Base-by-base conservation (phyloP, 2,329 filamentous ascomycete genomes). In the Trichophyton benhamiae region DNA sequence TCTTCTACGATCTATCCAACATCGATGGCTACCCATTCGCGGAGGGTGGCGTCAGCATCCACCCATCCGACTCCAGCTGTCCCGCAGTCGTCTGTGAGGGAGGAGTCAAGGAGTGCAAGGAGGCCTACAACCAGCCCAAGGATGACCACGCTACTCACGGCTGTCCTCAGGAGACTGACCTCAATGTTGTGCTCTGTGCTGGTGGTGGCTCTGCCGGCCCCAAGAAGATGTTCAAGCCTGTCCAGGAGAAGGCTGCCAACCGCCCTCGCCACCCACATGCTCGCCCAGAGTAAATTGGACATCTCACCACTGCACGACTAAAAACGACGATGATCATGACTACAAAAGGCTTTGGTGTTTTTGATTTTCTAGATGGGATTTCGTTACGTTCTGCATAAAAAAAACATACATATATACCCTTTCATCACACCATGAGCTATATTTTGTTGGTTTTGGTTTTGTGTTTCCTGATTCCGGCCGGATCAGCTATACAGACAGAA, bases 71-170 rank as follows among this genome's bases (percentile, higher is more conserved):
- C 48, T 11, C 9, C 42, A 61, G 66, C 60, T 77, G 75, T 69
- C 71, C 69, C 17, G 63, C 64, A 38, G 72, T 73, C 58, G 66
- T 66, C 61, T 77, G 75, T 67, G 53, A 61, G 33, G 68, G 74
- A 22, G 74, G 74, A 44, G 73, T 74, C 57, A 30, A 59, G 22
- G 63, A 65, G 20, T 77, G 75, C 65, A 66, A 70, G 17, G 70
- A 71, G 59, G 75, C 73, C 55, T 77, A 77, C 67, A 69, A 75
- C 66, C 61, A 71, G 63, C 73, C 73, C 15, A 67, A 68, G 30
- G 75, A 76, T 66, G 68, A 76, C 68, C 68, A 72, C 44, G 75
- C 75, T 44, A 77, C 75, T 53, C 72, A 76, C 64, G 72, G 72
- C 61, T 77, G 75, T 68, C 68, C 71, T 52, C 68, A 71, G 61